Percentiles rank a stretch among this genome's conserved stretches.
These are phyloP conservation scores for Clohesyomyces aquaticus DNA, from an alignment of 495 filamentous ascomycete genomes.

Conservation along the genomic window DNA sequence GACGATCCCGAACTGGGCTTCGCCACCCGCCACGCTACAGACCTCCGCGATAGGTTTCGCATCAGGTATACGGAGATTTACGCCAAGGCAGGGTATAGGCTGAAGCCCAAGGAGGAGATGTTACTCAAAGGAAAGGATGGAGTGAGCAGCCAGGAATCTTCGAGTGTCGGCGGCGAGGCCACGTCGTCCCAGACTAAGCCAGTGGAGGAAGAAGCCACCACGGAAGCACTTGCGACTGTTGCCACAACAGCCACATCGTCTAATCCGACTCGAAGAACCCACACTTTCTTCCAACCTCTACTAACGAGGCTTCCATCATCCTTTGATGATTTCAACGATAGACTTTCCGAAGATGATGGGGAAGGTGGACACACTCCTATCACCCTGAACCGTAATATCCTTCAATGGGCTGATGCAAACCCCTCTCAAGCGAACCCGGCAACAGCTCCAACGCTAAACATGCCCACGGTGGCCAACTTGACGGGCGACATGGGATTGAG, in stretches of 20 bases:
- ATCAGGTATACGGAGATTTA: conserved; percentile 79
- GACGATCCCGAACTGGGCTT: conserved; percentile 70
- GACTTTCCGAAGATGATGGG: conserved; percentile 33
- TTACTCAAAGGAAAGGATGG: conserved; percentile 16
- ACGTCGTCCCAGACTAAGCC: background rate
- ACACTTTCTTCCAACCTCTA: conserved; percentile 25
- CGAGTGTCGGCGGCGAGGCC: background rate
- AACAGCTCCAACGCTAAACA: background rate
- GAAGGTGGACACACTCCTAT: conserved; percentile 33
- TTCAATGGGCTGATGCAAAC: conserved; percentile 42
- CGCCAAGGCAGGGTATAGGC: conserved; percentile 50
- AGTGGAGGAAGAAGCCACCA: background rate
- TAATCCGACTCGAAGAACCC: conserved; percentile 1
- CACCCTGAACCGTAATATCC: conserved; percentile 44
- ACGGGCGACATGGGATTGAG: conserved; percentile 14
- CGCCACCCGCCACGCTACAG: conserved; percentile 68
- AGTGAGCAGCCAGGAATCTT: background rate
- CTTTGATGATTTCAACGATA: conserved; percentile 37
- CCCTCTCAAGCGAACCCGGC: conserved; percentile 10
- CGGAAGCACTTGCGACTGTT: background rate
- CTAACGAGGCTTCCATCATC: conserved; percentile 23
- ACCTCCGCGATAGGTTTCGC: conserved; percentile 80
- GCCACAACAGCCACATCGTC: background rate
- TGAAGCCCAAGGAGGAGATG: conserved; percentile 30
- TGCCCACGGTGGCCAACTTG: background rate